These are phyloP conservation scores for Phoma sp. DNA, from an alignment of 2,329 filamentous ascomycete genomes.

Conservation along the genomic window DNA sequence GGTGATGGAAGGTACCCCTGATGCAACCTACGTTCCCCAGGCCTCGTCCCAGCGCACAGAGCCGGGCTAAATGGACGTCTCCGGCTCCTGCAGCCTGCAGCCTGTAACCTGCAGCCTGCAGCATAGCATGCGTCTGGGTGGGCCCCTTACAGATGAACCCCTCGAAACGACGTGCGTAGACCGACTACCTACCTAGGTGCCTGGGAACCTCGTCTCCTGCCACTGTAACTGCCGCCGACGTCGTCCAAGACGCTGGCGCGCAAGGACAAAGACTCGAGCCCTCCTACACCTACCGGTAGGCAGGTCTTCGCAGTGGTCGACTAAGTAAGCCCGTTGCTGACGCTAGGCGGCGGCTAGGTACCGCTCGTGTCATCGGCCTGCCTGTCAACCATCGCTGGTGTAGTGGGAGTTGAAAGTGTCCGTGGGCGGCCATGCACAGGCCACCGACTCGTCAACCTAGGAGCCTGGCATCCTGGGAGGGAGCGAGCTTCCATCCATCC, in stretches of 20 bases:
- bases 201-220: too few relatives aligned
- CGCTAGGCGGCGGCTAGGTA: constrained; percentile 32
- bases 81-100: constrained; percentile 21
- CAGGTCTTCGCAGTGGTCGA: not conserved
- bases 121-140: constrained; percentile 15
- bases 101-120: too few relatives aligned
- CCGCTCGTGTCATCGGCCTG: constrained; percentile 24
- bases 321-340: constrained; percentile 20
- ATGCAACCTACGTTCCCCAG: constrained; percentile 29
- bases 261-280: constrained; percentile 2
- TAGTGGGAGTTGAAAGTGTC: constrained; percentile 14
- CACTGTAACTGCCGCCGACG: constrained; percentile 10
- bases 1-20: constrained; percentile 26
- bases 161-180: constrained; percentile 15
- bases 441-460: constrained; percentile 24
- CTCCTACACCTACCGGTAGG: not conserved
- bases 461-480: not conserved
- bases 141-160: constrained; percentile 27
- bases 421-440: constrained; percentile 5
- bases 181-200: not conserved
- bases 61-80: constrained; percentile 35
- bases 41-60: constrained; percentile 41
- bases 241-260: not conserved
- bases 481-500: constrained; percentile 42
- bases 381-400: constrained; percentile 23